These are phyloP conservation scores for Megacollybia marginata DNA, from an alignment of 768 basidiomycete genomes.

Conservation along the genomic window DNA sequence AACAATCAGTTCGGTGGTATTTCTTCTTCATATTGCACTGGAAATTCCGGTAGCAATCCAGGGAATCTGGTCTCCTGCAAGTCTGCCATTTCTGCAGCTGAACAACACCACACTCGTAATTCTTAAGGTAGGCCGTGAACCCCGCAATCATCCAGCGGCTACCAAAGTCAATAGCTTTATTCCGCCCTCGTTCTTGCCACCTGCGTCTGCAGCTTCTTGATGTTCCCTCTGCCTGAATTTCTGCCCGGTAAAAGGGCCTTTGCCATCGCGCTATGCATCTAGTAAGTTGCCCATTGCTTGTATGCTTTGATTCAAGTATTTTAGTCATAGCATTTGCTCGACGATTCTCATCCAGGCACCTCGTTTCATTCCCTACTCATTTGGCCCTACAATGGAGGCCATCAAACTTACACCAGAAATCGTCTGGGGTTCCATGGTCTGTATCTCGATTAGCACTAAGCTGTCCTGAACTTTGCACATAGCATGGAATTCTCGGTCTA, in stretches of 20 bases:
- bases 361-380: slow-evolving; percentile 69
- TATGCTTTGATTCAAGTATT: too few relatives aligned
- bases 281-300: slow-evolving; percentile 15
- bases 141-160: not conserved
- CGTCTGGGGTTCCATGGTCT: slow-evolving; percentile 44
- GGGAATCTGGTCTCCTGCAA: slow-evolving; percentile 55
- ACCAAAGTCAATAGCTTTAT: slow-evolving; percentile 45
- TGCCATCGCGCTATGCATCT: slow-evolving; percentile 68
- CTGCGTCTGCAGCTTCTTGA: slow-evolving; percentile 57
- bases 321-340: slow-evolving; percentile 53
- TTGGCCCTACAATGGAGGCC: slow-evolving; percentile 52
- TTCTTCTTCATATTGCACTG: slow-evolving; percentile 73
- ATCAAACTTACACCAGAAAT: slow-evolving; percentile 63
- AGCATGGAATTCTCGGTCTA: slow-evolving; percentile 66
- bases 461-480: slow-evolving; percentile 11
- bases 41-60: slow-evolving; percentile 76
- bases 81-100: slow-evolving; percentile 69
- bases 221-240: slow-evolving; percentile 71
- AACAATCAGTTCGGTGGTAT: slow-evolving; percentile 49
- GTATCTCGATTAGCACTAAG: too few relatives aligned
- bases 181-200: slow-evolving; percentile 52
- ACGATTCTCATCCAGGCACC: slow-evolving; percentile 72
- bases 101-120: slow-evolving; percentile 77
- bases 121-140: slow-evolving; percentile 48
- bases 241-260: slow-evolving; percentile 80